Evolutionary conservation across 2,329 filamentous ascomycete genomes (phyloP).

Genomic region (Arthrobotrys conoides): DNA sequence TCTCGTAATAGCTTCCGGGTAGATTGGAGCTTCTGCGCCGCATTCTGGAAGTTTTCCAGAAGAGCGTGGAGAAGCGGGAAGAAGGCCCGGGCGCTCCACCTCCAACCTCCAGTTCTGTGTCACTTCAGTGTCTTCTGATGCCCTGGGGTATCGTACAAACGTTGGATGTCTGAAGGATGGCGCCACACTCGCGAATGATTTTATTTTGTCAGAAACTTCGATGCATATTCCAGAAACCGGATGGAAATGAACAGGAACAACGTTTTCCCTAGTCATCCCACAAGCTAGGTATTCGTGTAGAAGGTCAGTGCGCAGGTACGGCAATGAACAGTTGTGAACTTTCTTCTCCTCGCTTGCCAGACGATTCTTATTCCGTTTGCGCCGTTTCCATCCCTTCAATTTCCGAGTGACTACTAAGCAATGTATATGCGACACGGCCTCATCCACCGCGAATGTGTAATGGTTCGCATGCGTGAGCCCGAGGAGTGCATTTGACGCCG

Average conservation of each 20-base stretch:
- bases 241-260: constrained; percentile 59
- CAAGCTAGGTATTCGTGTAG: constrained; percentile 27
- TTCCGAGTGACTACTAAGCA: constrained; percentile 40
- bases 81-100: constrained; percentile 60
- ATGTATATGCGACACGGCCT: constrained; percentile 58
- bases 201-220: constrained; percentile 42
- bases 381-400: constrained; percentile 48
- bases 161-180: constrained; percentile 28
- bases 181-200: constrained; percentile 57
- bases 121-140: constrained; percentile 45
- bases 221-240: constrained; percentile 59
- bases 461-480: not conserved
- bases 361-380: constrained; percentile 7
- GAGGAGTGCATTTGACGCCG: constrained; percentile 6
- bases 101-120: constrained; percentile 47
- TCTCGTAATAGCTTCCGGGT: constrained; percentile 58
- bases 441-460: not conserved
- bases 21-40: constrained; percentile 49
- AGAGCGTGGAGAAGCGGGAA: constrained; percentile 56
- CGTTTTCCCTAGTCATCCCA: constrained; percentile 57
- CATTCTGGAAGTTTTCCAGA: constrained; percentile 60
- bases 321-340: constrained; percentile 9
- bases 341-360: constrained; percentile 10
- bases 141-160: constrained; percentile 25
- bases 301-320: constrained; percentile 55